Base-by-base conservation (phyloP, 2,329 filamentous ascomycete species). In the Diaporthe citriasiana region DNA sequence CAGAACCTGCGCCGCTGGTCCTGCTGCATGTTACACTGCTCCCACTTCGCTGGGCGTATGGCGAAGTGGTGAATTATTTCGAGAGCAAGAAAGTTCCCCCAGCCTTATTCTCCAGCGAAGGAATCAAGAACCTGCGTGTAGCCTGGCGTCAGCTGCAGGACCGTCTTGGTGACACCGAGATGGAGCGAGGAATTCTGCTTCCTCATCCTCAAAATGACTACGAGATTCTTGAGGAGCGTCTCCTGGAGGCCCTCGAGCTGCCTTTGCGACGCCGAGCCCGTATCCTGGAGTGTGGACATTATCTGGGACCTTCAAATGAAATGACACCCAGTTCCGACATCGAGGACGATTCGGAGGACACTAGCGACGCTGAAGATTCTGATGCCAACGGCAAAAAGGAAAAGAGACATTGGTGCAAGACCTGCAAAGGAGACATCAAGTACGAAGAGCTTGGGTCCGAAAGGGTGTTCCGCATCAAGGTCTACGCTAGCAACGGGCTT, bases 401-500 rank as follows among this genome's bases (percentile, higher is more conserved):
- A 13, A 84, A 84, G 77, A 84, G 81, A 0, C 89, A 90, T 76
- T 91, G 89, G 89, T 91, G 89, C 78, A 81, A 78, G 30, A 89
- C 87, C 0, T 91, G 89, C 79, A 84, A 82, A n/a, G 84, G 83
- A 45, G 89, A 90, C 69, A 91, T 90, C 75, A 83, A 82, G 53
- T 89, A 84, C 77, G 89, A 90, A 76, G 83, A 86, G 53, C 87
- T 89, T 4, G 89, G 88, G 1, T 80, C 84, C 6, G 83, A 86
- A 73, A 90, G 89, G 78, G 87, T 91, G 65, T 97, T 94, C 87
- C 89, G 92, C 40, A 89, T 98, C 81, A 97, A 95, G 80, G 92
- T 98, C 1, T 99, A 96, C 80, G 97, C 97, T 0, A 96, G 95
- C 70, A 99, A 98, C 82, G 97, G 97, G 0, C 85, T 98, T 63